Evolutionary conservation across 2,329 filamentous ascomycete species (phyloP).

Genomic region (Penicillium sp.): DNA sequence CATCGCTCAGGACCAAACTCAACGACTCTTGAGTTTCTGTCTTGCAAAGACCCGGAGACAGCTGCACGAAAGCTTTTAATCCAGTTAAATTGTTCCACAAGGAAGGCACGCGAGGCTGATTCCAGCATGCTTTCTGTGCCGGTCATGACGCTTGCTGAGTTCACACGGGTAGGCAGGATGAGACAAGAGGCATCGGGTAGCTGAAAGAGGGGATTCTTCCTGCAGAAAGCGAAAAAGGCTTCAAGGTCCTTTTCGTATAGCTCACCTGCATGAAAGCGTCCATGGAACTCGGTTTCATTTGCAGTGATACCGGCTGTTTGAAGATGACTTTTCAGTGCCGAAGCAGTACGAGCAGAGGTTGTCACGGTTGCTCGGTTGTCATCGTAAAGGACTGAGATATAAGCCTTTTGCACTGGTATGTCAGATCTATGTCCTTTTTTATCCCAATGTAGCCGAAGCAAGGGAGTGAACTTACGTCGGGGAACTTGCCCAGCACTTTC

Average conservation of each 20-base stretch:
- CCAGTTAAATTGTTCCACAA: not conserved
- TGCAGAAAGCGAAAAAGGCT: not conserved
- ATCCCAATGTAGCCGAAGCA: too few relatives aligned
- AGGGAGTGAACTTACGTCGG: not conserved
- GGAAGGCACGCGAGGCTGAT: not conserved
- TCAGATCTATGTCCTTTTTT: too few relatives aligned
- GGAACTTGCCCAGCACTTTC: not conserved
- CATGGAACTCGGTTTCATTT: not conserved
- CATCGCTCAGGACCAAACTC: not conserved
- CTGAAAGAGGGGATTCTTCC: not conserved
- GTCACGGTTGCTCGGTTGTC: constrained; percentile 17
- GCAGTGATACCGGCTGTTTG: constrained; percentile 1
- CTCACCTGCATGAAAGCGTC: not conserved
- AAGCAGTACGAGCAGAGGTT: constrained; percentile 20
- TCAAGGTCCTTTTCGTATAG: not conserved
- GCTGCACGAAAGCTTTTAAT: not conserved
- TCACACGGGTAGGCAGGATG: not conserved
- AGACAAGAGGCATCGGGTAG: not conserved
- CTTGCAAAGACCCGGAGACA: not conserved
- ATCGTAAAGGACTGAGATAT: constrained; percentile 29
- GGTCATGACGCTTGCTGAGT: not conserved
- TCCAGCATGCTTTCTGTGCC: not conserved
- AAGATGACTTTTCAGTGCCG: not conserved
- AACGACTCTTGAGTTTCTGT: not conserved
- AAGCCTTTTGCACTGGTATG: not conserved